A percentile compares a stretch with the other conserved stretches of the same genome.
Evolutionary conservation across 768 basidiomycete species (phyloP).

Genomic region (Phaeotremella fagi): DNA sequence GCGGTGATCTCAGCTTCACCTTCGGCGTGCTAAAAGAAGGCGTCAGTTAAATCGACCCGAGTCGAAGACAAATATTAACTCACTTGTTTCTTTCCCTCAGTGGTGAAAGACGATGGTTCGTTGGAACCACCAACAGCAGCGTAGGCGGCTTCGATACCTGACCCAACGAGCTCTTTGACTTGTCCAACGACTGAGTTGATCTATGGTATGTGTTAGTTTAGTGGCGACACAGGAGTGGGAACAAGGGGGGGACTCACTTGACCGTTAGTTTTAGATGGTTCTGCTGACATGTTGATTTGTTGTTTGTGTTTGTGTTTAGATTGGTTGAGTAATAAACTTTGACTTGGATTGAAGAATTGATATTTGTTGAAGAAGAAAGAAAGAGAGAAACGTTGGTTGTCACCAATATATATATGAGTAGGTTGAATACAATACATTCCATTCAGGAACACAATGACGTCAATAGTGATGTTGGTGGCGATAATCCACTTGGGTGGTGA

Average conservation of each 20-base stretch:
- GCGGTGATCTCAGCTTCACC: conserved; percentile 48
- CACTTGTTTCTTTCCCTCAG: conserved; percentile 43
- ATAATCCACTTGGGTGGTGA: too few relatives aligned
- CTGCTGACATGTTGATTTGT: conserved; percentile 28
- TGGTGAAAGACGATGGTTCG: conserved; percentile 43
- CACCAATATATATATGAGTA: too few relatives aligned
- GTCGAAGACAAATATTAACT: too few relatives aligned
- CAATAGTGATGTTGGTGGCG: too few relatives aligned
- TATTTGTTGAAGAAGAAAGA: too few relatives aligned
- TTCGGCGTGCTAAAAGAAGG: conserved; percentile 44
- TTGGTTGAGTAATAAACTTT: too few relatives aligned
- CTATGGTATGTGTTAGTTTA: conserved; percentile 72
- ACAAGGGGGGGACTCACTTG: conserved; percentile 20
- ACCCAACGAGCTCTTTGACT: conserved; percentile 43
- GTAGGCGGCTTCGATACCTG: conserved; percentile 34
- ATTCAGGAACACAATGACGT: too few relatives aligned
- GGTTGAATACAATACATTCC: too few relatives aligned
- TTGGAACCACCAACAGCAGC: conserved; percentile 41
- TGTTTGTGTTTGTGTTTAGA: neutral
- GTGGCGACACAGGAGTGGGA: conserved; percentile 48
- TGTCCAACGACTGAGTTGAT: conserved; percentile 46
- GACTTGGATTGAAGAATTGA: too few relatives aligned
- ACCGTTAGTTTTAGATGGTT: conserved; percentile 46
- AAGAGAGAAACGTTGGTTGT: too few relatives aligned
- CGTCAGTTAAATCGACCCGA: too few relatives aligned